A percentile compares a stretch with the other conserved stretches of the same genome.
Conservation (phyloP, 176 grass and related monocot genomes). For the Panicum miliaceum region DNA sequence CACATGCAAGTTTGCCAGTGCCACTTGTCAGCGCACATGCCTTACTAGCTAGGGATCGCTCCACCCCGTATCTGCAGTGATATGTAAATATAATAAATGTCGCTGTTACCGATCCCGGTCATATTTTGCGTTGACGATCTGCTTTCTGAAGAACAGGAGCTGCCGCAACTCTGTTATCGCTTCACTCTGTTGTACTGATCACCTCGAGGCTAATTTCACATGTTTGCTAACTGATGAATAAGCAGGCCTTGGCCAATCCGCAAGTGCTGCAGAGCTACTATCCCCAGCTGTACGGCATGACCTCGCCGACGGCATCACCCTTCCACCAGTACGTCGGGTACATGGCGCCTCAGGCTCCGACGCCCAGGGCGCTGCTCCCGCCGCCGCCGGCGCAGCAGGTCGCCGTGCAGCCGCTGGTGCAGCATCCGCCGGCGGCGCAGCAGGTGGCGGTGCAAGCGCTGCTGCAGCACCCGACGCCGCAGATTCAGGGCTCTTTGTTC, state of each 20-base stretch:
- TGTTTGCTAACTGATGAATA: neutral
- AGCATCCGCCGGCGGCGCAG: conserved; percentile 44
- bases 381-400: conserved; percentile 18
- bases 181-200: neutral
- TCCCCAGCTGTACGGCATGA: conserved; percentile 61
- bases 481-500: conserved; percentile 49
- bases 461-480: conserved; percentile 54
- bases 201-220: neutral
- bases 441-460: conserved; percentile 39
- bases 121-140: neutral
- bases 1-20: conserved; percentile 49
- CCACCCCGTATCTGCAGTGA: neutral
- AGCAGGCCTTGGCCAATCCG: conserved; percentile 61
- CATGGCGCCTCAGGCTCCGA: conserved; percentile 42
- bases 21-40: conserved; percentile 16
- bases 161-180: neutral
- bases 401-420: conserved; percentile 43
- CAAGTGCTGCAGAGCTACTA: conserved; percentile 70
- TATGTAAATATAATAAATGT: neutral
- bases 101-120: neutral
- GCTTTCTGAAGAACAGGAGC: neutral
- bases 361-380: conserved; percentile 34
- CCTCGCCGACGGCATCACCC: conserved; percentile 47
- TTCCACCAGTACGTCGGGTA: conserved; percentile 68
- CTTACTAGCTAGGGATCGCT: neutral